Conservation (phyloP, 2,329 filamentous ascomycete species). For the Penicillium janthinellum region DNA sequence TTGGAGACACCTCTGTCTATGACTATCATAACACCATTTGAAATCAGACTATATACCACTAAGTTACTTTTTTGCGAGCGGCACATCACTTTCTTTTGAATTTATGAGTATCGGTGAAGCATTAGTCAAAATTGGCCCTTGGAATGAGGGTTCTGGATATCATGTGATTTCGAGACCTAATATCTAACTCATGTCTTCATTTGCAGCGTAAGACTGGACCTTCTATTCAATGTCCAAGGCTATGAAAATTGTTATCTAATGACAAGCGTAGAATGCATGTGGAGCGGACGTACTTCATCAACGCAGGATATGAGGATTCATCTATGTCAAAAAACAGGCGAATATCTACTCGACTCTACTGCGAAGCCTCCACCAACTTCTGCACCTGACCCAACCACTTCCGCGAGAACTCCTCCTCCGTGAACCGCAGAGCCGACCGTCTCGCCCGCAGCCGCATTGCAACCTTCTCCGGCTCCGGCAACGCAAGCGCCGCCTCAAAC, state of each 20-base stretch:
- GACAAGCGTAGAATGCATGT: not conserved
- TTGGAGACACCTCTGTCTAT: conserved; percentile 8
- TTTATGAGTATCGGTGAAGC: too few relatives aligned
- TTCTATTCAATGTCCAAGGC: not conserved
- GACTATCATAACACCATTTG: conserved; percentile 12
- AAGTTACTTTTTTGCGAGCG: not conserved
- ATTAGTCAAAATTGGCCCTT: not conserved
- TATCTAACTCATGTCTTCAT: not conserved
- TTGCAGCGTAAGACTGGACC: not conserved
- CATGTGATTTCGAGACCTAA: not conserved
- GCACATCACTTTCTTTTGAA: too few relatives aligned
- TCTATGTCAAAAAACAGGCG: conserved; percentile 12
- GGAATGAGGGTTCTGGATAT: not conserved
- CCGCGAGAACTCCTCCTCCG: conserved; percentile 78
- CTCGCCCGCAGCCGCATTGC: conserved; percentile 76
- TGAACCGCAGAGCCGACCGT: conserved; percentile 78
- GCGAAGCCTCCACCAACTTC: conserved; percentile 59
- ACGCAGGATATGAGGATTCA: conserved; percentile 3
- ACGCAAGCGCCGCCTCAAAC: conserved; percentile 75
- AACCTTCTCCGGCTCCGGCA: conserved; percentile 62
- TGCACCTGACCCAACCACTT: conserved; percentile 78
- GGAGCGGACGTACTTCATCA: not conserved
- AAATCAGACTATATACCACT: not conserved
- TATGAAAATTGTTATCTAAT: not conserved
- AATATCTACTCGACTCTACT: conserved; percentile 20